Evolutionary conservation across 2,329 filamentous ascomycete genomes (phyloP).

Genomic region (Blumeriella jaapii): DNA sequence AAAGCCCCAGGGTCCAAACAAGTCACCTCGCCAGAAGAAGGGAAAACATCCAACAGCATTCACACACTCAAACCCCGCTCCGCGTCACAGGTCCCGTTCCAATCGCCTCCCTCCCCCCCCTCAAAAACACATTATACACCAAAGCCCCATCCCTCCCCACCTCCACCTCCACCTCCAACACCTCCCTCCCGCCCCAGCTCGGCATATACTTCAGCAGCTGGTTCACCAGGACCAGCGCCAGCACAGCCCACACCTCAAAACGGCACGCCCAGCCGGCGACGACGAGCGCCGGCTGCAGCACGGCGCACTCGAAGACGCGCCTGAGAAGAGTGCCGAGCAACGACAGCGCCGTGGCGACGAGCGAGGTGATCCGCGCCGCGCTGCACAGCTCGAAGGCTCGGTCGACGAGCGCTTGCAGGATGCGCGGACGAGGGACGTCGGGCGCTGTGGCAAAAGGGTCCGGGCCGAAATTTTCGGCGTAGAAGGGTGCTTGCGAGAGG

Average conservation of each 20-base stretch:
- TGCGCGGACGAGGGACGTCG: not conserved
- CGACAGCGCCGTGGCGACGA: too few species aligned
- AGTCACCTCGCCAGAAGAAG: too few species aligned
- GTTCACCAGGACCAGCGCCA: too few species aligned
- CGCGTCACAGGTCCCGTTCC: not conserved
- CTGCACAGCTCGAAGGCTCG: not conserved
- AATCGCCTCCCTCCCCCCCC: conserved; percentile 1
- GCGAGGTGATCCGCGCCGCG: too few species aligned
- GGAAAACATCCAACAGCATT: too few species aligned
- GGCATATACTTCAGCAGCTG: too few species aligned
- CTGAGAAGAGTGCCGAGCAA: too few species aligned
- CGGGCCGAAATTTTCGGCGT: not conserved
- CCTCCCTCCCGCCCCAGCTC: not conserved
- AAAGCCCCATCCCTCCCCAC: not conserved
- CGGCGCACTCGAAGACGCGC: too few species aligned
- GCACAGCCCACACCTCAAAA: too few species aligned
- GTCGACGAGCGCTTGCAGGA: not conserved
- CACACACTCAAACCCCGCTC: not conserved
- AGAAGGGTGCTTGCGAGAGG: conserved; percentile 3
- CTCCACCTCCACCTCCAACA: not conserved
- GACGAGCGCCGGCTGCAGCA: too few species aligned
- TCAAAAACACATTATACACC: not conserved
- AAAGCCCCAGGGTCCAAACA: too few species aligned
- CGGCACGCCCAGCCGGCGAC: too few species aligned
- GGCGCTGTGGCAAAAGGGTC: not conserved